Evolutionary conservation across 202 grass and related monocot genomes (phyloP), one percentile per base, ranked within the genome.

Genomic region (Carex arenaria): DNA sequence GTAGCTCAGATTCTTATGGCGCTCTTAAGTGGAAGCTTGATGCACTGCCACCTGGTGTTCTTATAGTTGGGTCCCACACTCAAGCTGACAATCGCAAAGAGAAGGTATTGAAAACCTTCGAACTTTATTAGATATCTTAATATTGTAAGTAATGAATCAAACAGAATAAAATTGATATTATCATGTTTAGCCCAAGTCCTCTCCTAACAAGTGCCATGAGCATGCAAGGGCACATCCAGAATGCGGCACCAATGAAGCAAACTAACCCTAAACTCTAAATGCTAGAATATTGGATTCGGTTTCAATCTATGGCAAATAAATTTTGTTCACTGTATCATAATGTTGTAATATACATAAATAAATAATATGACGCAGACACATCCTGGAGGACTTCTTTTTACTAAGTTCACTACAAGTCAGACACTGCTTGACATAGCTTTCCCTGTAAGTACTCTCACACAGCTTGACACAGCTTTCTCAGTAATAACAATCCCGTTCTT

Each of bases 71-170:
- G 60, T 94, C 89, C 30, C 96, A 96, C 87, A 90, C 91, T 34
- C 96, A 96, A 82, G 80, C 93, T 80, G 96, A 99, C 69, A 99
- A 86, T 81, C 96, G 96, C 71, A 99, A 99, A 92, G 96, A 99
- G 84, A 99, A 99, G 96, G 96, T 96, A 94, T 32, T 79, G 53
- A 78, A 59, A 78, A 56, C 15, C 53, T 56, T 8, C 38, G 11
- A 77, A 59, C 28, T 36, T 77, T 26, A n/a, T 77, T 57, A 77
- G 51, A 56, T 32, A 36, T 4, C 23, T 57, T 77, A 55, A 18
- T 57, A 36, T 34, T n/a, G 5, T 17, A 28, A 53, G 14, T 55
- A 28, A 57, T 34, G 52, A 56, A 56, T 19, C 32, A 42, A 57
- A 17, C 28, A 10, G 28, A 77, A 68, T 36, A 14, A 56, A 11